These are phyloP conservation scores for Chaetomium olivaceum DNA, from an alignment of 2,329 filamentous ascomycete species.

Conservation along the genomic window DNA sequence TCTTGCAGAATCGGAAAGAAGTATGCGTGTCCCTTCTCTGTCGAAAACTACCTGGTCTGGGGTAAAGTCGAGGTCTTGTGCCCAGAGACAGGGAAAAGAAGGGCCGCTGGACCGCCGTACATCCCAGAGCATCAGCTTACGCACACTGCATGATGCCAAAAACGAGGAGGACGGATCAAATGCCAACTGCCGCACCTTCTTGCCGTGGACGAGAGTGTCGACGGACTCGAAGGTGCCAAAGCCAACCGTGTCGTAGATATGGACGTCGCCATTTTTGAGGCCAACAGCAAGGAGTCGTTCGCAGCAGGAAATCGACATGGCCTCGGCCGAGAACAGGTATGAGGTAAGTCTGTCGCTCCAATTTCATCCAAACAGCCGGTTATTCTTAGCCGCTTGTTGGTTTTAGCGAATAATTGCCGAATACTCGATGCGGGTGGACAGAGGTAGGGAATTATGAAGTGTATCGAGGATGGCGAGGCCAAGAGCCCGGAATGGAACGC, in stretches of 20 bases:
- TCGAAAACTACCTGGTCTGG: not conserved
- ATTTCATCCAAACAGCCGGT: not conserved
- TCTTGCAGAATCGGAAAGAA: not conserved
- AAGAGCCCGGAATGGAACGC: slow-evolving; percentile 12
- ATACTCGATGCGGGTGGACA: slow-evolving; percentile 16
- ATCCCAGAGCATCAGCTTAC: not conserved
- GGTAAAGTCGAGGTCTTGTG: not conserved
- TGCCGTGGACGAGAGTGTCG: not conserved
- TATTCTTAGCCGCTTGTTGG: not conserved
- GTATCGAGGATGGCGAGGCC: slow-evolving; percentile 8
- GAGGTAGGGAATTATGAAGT: slow-evolving; percentile 15
- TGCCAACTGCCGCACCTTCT: not conserved
- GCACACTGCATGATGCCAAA: not conserved
- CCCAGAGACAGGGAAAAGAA: not conserved
- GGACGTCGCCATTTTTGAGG: not conserved
- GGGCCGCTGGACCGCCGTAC: not conserved
- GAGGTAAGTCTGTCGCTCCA: slow-evolving; percentile 1
- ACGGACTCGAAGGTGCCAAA: not conserved
- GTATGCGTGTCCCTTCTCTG: not conserved
- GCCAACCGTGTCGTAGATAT: not conserved
- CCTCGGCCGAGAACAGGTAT: not conserved
- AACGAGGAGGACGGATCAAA: not conserved
- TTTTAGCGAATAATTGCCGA: slow-evolving; percentile 9
- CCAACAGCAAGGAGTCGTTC: not conserved
- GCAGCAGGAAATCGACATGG: not conserved